A percentile compares a stretch with the other conserved stretches of the same genome.
These are phyloP conservation scores for Lactarius evosmus DNA, from an alignment of 768 basidiomycete genomes.

Conservation along the genomic window DNA sequence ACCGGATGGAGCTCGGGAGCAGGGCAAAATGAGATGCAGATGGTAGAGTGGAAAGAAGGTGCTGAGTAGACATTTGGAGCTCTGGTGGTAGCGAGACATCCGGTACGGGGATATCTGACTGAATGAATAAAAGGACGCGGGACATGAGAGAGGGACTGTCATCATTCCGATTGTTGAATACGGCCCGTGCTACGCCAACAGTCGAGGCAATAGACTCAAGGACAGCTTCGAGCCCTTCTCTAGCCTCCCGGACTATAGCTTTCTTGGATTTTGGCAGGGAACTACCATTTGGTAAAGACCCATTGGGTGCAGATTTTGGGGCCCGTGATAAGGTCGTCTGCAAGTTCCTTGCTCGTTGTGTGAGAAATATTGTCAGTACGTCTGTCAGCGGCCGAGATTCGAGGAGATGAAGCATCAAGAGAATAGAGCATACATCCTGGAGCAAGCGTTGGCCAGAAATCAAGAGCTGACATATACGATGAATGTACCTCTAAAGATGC, in stretches of 20 bases:
- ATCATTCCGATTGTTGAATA: constrained; percentile 47
- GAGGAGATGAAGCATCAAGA: constrained; percentile 83
- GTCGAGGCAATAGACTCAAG: constrained; percentile 60
- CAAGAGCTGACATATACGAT: background rate
- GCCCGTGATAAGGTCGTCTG: constrained; percentile 36
- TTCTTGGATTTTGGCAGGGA: constrained; percentile 32
- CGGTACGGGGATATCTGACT: constrained; percentile 43
- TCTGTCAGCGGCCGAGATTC: constrained; percentile 80
- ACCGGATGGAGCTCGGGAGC: constrained; percentile 64
- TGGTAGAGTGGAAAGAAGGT: constrained; percentile 66
- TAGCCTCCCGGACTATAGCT: constrained; percentile 48
- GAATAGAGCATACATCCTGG: constrained; percentile 71
- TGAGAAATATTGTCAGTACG: constrained; percentile 64
- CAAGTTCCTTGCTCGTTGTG: constrained; percentile 64
- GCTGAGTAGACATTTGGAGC: constrained; percentile 61
- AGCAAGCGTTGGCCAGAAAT: constrained; percentile 13
- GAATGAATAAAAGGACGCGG: constrained; percentile 58
- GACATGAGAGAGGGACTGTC: constrained; percentile 48
- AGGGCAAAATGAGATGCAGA: constrained; percentile 81
- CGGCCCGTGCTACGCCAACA: constrained; percentile 48
- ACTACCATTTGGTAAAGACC: constrained; percentile 19
- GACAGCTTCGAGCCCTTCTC: constrained; percentile 48
- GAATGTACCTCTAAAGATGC: constrained; percentile 51
- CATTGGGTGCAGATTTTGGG: constrained; percentile 12
- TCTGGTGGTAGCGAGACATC: constrained; percentile 43